These are phyloP conservation scores for Phytopythium delawarense DNA, from an alignment of 352 stramenopile genomes.

Conservation along the genomic window DNA sequence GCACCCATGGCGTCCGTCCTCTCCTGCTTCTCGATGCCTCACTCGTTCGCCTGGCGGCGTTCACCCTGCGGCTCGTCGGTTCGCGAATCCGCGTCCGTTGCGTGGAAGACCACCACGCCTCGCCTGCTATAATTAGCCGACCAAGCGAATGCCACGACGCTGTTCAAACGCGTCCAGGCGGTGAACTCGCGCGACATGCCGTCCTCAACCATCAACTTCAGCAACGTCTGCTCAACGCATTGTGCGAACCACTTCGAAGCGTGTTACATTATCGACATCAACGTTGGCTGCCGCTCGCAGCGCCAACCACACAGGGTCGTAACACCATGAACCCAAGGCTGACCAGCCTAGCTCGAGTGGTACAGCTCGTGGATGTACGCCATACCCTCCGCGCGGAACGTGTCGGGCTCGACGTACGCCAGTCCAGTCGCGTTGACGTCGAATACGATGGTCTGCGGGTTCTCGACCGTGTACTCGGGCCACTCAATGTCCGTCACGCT, in stretches of 20 bases:
- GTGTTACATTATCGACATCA: too few species aligned
- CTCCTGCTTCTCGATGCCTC: background rate
- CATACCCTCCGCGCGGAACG: conserved; percentile 25
- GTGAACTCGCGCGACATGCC: too few species aligned
- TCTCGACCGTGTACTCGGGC: conserved; percentile 19
- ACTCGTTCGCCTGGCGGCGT: background rate
- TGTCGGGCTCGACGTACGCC: conserved; percentile 21
- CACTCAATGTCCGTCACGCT: conserved; percentile 14
- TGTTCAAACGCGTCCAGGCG: too few species aligned
- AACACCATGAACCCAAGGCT: too few species aligned
- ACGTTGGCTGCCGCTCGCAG: too few species aligned
- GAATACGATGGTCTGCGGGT: conserved; percentile 27
- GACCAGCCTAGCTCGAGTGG: background rate
- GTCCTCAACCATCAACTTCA: too few species aligned
- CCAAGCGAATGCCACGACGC: too few species aligned
- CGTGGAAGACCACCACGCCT: background rate
- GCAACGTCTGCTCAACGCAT: too few species aligned
- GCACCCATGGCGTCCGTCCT: conserved; percentile 39
- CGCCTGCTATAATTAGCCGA: too few species aligned
- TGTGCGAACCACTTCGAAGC: too few species aligned
- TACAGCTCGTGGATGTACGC: conserved; percentile 8
- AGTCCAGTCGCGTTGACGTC: conserved; percentile 24
- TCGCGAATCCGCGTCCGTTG: conserved; percentile 1
- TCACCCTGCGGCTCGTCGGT: background rate
- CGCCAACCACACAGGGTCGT: too few species aligned